Conservation (phyloP, 495 filamentous ascomycete genomes). For the Lasiosphaeria miniovina region DNA sequence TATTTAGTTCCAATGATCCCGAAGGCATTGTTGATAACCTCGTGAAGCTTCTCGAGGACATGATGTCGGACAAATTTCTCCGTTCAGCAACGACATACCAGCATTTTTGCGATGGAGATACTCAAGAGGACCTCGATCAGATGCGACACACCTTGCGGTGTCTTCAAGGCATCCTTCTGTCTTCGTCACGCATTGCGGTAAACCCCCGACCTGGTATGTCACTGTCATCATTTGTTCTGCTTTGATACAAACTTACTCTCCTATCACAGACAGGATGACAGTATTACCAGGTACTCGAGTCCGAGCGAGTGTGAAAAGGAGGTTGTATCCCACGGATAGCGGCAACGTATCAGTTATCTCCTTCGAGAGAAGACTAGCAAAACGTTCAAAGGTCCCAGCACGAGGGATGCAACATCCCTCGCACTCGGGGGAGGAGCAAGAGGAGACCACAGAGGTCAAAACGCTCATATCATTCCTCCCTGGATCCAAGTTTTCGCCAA, state of each 20-base stretch:
- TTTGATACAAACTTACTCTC: background rate
- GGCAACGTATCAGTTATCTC: background rate
- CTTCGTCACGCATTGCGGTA: background rate
- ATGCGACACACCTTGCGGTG: background rate
- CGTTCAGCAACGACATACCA: background rate
- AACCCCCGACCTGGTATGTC: background rate
- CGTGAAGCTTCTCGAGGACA: background rate
- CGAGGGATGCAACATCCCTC: background rate
- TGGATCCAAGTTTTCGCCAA: background rate
- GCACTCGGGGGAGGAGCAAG: background rate
- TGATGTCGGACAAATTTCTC: background rate
- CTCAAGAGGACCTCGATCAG: background rate
- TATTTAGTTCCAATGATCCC: background rate
- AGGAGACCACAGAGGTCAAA: background rate
- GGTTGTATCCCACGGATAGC: background rate
- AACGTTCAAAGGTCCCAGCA: too few relatives aligned
- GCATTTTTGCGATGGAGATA: background rate
- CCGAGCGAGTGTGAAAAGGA: background rate
- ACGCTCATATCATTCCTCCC: background rate
- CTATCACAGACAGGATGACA: background rate
- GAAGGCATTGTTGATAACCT: constrained; percentile 1
- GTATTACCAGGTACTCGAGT: background rate
- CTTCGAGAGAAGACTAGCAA: background rate
- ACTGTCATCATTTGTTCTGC: background rate
- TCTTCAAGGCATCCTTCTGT: background rate